Evolutionary conservation across 495 filamentous ascomycete genomes (phyloP), one percentile per base, ranked within the genome.

Genomic region (Penicillium salamii): DNA sequence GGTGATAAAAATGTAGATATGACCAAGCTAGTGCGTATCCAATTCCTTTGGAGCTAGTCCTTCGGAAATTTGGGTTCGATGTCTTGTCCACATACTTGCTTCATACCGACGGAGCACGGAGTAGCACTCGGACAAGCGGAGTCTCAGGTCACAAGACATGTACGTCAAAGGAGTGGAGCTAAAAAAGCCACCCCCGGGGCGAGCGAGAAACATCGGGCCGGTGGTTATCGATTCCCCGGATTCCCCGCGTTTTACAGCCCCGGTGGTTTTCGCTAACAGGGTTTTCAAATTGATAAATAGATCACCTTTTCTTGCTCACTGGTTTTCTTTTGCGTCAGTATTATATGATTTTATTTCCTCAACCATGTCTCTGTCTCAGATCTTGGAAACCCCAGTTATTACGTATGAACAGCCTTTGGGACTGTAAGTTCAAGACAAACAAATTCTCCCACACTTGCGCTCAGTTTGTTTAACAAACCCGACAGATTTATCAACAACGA

Each of bases 401-500:
- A 38, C 44, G 14, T 47, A 47, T n/a, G 44, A 47, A 17, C 44
- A 47, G n/a, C 44, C 44, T 13, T 37, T 47, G 24, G 44, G 44
- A 37, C 34, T 47, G 44, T 38, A 47, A 29, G 44, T 38, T 14
- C 1, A 5, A 11, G 12, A 8, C 13, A 7, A 11, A 9, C 17
- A 29, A 14, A 0, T 26, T 8, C 23, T 26, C 8, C 23, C 4
- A 26, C 8, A 26, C 23, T 17, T 11, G 14, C 6, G 11, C 7
- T 19, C 2, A 18, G 4, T 12, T 28, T n/a, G 1, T 13, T 32
- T 44, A n/a, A 44, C 42, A 14, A 17, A 32, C 6, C 17, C 7
- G n/a, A 8, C 8, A 47, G 44, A 8, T 95, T 90, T 75, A 95
- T 95, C 78, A 91, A 95, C 79, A 89, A 89, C 65, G 88, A 93